Conservation (phyloP, 2,329 filamentous ascomycete species). For the Penicillium hesseltinei region DNA sequence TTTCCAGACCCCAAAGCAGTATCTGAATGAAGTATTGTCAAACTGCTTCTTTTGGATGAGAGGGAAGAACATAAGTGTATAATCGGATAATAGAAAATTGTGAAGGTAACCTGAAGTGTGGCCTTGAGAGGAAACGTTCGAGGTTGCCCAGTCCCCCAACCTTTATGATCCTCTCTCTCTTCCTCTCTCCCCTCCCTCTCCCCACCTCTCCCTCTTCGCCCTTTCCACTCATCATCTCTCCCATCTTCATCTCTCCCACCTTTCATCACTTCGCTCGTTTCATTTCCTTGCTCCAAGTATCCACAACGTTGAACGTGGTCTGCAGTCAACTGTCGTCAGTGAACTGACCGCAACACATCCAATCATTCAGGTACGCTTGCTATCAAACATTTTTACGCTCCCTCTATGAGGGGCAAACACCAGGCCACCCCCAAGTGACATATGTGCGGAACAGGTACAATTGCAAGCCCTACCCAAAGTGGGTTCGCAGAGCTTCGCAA, state of each 20-base stretch:
- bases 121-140: neutral
- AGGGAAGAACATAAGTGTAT: neutral
- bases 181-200: too few relatives aligned
- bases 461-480: neutral
- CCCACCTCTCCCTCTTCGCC: neutral
- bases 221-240: neutral
- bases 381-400: neutral
- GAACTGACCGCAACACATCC: neutral
- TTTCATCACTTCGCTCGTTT: neutral
- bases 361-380: neutral
- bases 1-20: neutral
- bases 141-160: neutral
- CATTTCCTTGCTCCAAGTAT: neutral
- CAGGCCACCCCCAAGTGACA: neutral
- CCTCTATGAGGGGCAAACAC: neutral
- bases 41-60: neutral
- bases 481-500: neutral
- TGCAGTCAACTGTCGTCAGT: neutral
- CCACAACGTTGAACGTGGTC: neutral
- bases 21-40: too few relatives aligned
- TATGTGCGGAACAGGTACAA: neutral
- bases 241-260: neutral
- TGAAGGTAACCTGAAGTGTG: neutral
- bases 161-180: neutral
- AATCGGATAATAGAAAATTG: neutral